Conservation (phyloP, 169 alveolate species). For the Plasmodium reichenowi region DNA sequence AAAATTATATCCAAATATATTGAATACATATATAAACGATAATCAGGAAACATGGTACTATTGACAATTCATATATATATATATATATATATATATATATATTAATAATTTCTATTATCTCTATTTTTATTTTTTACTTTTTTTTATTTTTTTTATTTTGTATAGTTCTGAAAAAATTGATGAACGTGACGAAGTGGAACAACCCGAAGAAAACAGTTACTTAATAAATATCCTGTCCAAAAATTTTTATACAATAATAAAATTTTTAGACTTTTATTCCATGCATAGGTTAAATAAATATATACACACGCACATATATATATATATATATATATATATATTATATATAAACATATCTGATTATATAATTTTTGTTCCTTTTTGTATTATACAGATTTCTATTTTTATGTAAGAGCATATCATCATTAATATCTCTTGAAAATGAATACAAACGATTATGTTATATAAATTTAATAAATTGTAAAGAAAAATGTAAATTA, state of each 20-base stretch:
- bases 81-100: not conserved
- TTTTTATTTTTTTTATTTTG: not conserved
- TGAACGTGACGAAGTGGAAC: conserved; percentile 19
- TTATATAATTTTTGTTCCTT: conserved; percentile 13
- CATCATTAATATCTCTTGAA: conserved; percentile 36
- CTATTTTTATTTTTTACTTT: not conserved
- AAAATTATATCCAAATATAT: conserved; percentile 49
- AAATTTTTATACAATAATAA: conserved; percentile 42
- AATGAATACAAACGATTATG: conserved; percentile 46
- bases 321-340: not conserved
- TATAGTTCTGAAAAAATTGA: conserved; percentile 19
- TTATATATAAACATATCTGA: not conserved
- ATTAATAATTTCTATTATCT: not conserved
- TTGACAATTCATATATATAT: not conserved
- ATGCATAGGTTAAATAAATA: conserved; percentile 49
- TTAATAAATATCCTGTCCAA: conserved; percentile 27
- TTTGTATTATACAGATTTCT: conserved; percentile 13
- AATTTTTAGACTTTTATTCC: conserved; percentile 63
- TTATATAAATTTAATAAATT: conserved; percentile 22
- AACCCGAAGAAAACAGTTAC: conserved; percentile 14
- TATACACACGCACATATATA: not conserved
- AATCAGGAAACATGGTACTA: conserved; percentile 5
- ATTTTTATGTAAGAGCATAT: conserved; percentile 32
- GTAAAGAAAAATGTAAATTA: conserved; percentile 31
- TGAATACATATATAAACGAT: conserved; percentile 23